Evolutionary conservation across 441 rosid genomes (phyloP).

Genomic region (Capsella rubella): DNA sequence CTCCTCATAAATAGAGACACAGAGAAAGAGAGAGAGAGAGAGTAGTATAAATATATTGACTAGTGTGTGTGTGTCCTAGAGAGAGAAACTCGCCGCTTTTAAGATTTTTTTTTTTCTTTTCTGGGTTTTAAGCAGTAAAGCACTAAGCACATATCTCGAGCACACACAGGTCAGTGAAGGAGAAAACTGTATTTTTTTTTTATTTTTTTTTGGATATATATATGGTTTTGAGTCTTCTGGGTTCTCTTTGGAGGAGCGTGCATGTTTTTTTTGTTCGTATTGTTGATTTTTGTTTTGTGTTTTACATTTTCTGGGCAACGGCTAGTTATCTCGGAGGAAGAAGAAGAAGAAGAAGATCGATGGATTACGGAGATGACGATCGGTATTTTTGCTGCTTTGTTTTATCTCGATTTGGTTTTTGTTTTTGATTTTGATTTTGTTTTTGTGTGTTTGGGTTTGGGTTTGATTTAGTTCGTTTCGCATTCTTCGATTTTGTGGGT

Average conservation of each 20-base stretch:
- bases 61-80: constrained; percentile 28
- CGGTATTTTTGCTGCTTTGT: constrained; percentile 32
- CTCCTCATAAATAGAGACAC: constrained; percentile 25
- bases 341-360: constrained; percentile 37
- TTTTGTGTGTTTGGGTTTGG: neutral
- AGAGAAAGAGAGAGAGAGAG: neutral
- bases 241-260: neutral
- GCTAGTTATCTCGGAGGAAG: constrained; percentile 37
- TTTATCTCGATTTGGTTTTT: constrained; percentile 39
- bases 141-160: constrained; percentile 44
- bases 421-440: constrained; percentile 5
- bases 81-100: constrained; percentile 42
- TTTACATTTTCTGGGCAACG: constrained; percentile 26
- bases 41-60: constrained; percentile 38
- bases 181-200: constrained; percentile 22
- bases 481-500: constrained; percentile 5
- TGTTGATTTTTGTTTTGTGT: constrained; percentile 7
- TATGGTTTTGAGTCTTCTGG: neutral
- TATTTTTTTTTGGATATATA: neutral
- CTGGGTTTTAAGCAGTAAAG: constrained; percentile 21
- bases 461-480: neutral
- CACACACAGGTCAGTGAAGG: constrained; percentile 26
- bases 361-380: constrained; percentile 57
- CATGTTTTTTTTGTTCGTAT: constrained; percentile 26
- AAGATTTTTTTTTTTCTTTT: neutral